Base-by-base conservation (phyloP, 768 basidiomycete genomes). In the Nidularia pulvinata region DNA sequence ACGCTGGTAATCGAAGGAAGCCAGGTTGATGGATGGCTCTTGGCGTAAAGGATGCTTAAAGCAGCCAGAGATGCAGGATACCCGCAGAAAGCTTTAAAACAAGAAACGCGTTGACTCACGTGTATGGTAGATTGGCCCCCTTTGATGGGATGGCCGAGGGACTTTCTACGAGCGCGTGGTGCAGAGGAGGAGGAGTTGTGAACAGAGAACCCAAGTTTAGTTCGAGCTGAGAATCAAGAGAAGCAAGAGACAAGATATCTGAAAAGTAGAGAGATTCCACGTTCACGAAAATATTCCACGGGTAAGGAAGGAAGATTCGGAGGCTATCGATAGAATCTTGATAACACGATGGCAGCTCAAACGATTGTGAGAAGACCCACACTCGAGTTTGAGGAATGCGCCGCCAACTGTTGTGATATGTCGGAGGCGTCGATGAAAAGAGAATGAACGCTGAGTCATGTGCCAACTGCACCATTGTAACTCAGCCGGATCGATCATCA, bases 71-170 rank as follows among this genome's bases (percentile, higher is more conserved):
- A 36, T 34, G 30, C 33, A 43, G 48, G 45, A 32, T 25, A 19
- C 14, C 33, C 30, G 10, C 39, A 46, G 6, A 51, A 51, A 25
- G 34, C 53, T 60, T 56, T 56, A 59, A 59, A 57, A 48, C 52
- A 49, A 53, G 50, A 55, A 53, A 55, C 44, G 49, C 33, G 49
- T 54, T 32, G 35, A 52, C 65, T 66, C 65, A 66, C 65, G 65
- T 61, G 63, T 64, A 55, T 57, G 53, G 30, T 32, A 49, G 52
- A 49, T 46, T 49, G 46, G 34, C 34, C 49, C 48, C 48, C 52
- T 49, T 53, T 55, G 47, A 56, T 53, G 43, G 25, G 43, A 34
- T 35, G 37, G 49, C 37, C 55, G 44, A 32, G 39, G 33, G 45
- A 42, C 16, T 50, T 25, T 37, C 42, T 50, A 51, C 45, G 57